A percentile compares a stretch with the other conserved stretches of the same genome.
These are phyloP conservation scores for Dryas octopetala DNA, from an alignment of 306 rosid genomes.

Conservation along the genomic window DNA sequence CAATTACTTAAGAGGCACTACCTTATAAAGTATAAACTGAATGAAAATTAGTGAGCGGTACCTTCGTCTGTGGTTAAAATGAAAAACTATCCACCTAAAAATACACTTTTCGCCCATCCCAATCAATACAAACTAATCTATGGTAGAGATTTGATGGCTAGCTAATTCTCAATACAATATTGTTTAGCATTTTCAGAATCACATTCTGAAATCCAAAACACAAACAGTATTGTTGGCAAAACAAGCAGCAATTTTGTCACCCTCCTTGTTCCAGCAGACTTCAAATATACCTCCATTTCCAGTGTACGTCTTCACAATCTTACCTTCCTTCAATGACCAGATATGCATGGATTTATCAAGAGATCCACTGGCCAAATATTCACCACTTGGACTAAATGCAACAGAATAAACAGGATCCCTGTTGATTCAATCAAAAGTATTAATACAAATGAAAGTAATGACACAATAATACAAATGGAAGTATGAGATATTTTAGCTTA, in stretches of 20 bases:
- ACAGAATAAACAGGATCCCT: constrained; percentile 83
- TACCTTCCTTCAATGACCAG: constrained; percentile 91
- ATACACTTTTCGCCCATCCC: constrained; percentile 2
- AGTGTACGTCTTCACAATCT: constrained; percentile 72
- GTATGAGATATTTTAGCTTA: neutral
- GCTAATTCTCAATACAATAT: neutral
- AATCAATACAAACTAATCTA: constrained; percentile 9
- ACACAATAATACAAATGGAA: neutral
- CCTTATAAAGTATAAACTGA: neutral
- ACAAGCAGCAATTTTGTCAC: constrained; percentile 90
- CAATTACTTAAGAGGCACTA: neutral
- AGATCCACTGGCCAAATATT: constrained; percentile 91
- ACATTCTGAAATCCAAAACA: constrained; percentile 58
- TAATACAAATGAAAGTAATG: neutral
- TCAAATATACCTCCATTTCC: constrained; percentile 98
- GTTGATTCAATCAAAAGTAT: constrained; percentile 10
- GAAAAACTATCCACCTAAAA: constrained; percentile 17
- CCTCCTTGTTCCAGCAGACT: constrained; percentile 92
- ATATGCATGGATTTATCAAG: constrained; percentile 77
- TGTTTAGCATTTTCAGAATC: neutral
- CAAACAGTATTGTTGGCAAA: constrained; percentile 89
- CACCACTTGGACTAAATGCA: constrained; percentile 93
- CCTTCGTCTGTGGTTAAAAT: constrained; percentile 16
- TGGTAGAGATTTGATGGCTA: neutral
- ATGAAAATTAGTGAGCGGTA: neutral